phyloP scores from a whole-genome alignment of 2,329 filamentous ascomycete genomes.

The Colletotrichum sp. region DNA sequence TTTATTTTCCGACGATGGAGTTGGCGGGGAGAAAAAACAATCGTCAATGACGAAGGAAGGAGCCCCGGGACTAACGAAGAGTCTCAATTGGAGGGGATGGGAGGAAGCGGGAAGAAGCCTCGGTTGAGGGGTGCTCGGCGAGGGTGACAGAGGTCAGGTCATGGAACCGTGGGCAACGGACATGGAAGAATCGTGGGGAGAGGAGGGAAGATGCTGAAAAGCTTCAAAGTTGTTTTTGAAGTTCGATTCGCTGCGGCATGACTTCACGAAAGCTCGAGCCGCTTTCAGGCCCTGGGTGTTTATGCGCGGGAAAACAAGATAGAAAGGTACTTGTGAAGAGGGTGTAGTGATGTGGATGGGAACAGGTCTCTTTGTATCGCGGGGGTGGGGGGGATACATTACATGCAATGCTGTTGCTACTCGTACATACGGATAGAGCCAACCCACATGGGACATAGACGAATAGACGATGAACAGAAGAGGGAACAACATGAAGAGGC shows the following conservation, averaged over 20 bases:
- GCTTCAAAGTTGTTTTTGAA: constrained; percentile 12
- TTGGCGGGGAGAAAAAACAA: background rate
- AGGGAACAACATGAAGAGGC: background rate
- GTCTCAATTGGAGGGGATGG: background rate
- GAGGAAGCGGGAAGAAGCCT: background rate
- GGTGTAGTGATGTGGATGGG: background rate
- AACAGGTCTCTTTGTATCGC: constrained; percentile 1
- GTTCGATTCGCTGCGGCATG: background rate
- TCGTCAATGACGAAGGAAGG: background rate
- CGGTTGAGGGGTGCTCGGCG: background rate
- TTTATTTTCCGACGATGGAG: background rate
- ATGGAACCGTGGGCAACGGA: background rate
- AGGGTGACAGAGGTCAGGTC: background rate
- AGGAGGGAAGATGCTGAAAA: background rate
- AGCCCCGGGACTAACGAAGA: background rate
- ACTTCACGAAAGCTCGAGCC: constrained; percentile 18
- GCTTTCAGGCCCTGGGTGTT: constrained; percentile 8
- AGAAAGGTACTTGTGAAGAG: background rate
- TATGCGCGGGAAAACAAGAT: background rate
- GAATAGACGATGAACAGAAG: background rate
- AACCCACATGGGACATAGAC: background rate
- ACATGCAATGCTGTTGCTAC: background rate
- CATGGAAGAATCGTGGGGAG: background rate
- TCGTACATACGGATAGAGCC: background rate
- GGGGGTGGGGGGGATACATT: background rate